phyloP scores from a whole-genome alignment of 1,284 basidiomycete species.

The Gomphus bonarii region DNA sequence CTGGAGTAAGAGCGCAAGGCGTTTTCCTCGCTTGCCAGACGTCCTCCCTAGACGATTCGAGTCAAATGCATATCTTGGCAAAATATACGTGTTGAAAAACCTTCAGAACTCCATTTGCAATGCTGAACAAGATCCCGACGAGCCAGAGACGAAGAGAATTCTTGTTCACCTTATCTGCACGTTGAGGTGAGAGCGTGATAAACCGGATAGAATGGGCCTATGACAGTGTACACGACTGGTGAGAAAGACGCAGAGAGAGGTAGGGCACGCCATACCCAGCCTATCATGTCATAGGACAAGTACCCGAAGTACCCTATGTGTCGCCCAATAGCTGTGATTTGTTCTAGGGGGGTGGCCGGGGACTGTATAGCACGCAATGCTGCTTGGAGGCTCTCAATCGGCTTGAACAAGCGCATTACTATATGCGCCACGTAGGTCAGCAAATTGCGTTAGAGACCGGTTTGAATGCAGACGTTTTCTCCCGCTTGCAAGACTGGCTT shows the following conservation, averaged over 20 bases:
- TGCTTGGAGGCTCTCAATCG: conserved; percentile 89
- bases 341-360: conserved; percentile 56
- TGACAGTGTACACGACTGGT: conserved; percentile 3
- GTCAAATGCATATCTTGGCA: neutral
- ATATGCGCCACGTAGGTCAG: conserved; percentile 6
- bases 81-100: conserved; percentile 23
- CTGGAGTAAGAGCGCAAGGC: conserved; percentile 32
- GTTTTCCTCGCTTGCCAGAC: conserved; percentile 51
- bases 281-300: conserved; percentile 69
- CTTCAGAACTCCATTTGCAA: conserved; percentile 60
- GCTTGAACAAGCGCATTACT: conserved; percentile 94
- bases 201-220: conserved; percentile 66
- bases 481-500: conserved; percentile 65
- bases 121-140: conserved; percentile 73
- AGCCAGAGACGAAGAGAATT: conserved; percentile 87
- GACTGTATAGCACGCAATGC: conserved; percentile 71
- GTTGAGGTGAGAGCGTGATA: conserved; percentile 53
- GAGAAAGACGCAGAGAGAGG: neutral
- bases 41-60: conserved; percentile 32
- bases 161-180: conserved; percentile 56
- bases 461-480: conserved; percentile 57
- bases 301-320: conserved; percentile 92
- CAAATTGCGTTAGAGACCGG: neutral
- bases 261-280: conserved; percentile 56
- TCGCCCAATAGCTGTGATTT: conserved; percentile 71